Evolutionary conservation across 495 filamentous ascomycete species (phyloP), one percentile per base, ranked within the genome.

Genomic region (Melanomma pulvis-pyrius): DNA sequence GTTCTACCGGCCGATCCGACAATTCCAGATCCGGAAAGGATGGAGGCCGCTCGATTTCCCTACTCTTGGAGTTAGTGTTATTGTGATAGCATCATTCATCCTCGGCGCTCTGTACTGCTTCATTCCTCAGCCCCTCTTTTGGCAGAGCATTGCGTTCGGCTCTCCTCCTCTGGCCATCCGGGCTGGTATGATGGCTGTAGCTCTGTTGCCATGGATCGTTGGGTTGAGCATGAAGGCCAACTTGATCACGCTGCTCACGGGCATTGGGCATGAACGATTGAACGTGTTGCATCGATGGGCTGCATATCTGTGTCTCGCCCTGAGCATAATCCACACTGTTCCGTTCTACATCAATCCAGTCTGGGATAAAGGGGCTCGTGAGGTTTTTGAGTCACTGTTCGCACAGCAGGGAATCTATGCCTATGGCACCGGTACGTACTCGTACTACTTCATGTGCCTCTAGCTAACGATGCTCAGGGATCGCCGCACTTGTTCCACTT

Each of bases 201-300:
- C 93, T 26, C 90, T 96, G 89, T 88, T 93, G 24, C 93, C 93
- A 5, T 98, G 93, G 90, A 92, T 97, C 58, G 77, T 97, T 22
- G 92, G 89, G 6, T 85, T 93, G 15, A 91, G 89, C 73, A 96
- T 92, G 81, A 97, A 97, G 75, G 88, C 91, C 19, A 98, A 97
- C 76, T 68, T 96, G 24, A 86, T 98, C 51, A 88, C 87, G 4
- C 77, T 96, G 67, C 79, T 96, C 63, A 97, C 93, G 5, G 93
- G 93, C 12, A 92, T 98, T 70, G 90, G 92, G 4, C 93, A 93
- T 53, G 93, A 98, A 78, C 82, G 94, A 28, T 82, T 98, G 56
- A 97, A 96, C 70, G 91, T 96, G 30, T 82, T 98, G 60, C 93
- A 98, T 79, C 87, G 93, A 65, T 98, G 94, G 94, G 83, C 87